Conservation (phyloP, 441 rosid species). For the Pelargonium australe region DNA sequence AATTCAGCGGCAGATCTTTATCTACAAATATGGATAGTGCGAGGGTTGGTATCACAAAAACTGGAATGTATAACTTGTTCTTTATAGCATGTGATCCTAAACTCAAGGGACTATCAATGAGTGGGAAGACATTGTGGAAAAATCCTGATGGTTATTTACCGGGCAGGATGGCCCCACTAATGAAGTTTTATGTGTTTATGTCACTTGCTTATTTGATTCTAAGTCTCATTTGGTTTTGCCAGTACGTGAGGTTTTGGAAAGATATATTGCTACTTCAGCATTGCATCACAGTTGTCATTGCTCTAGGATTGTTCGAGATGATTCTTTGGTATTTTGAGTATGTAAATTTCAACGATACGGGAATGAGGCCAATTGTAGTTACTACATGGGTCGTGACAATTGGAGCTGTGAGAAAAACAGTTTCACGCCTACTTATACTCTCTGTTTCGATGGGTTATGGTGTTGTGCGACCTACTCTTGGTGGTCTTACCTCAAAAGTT, state of each 20-base stretch:
- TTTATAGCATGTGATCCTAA: constrained; percentile 80
- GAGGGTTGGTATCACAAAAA: constrained; percentile 45
- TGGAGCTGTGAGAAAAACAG: constrained; percentile 73
- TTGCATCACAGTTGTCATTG: constrained; percentile 65
- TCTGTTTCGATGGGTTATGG: constrained; percentile 96
- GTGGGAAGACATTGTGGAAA: constrained; percentile 91
- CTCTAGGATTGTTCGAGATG: constrained; percentile 86
- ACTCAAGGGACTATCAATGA: constrained; percentile 64
- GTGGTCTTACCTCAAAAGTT: constrained; percentile 90
- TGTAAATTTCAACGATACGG: constrained; percentile 65
- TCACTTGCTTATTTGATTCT: constrained; percentile 63
- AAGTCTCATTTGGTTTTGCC: constrained; percentile 64
- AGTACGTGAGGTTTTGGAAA: constrained; percentile 69
- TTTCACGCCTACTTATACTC: constrained; percentile 69
- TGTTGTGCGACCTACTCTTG: constrained; percentile 90
- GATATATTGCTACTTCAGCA: constrained; percentile 89
- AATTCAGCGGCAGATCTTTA: constrained; percentile 44
- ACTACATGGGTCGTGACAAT: constrained; percentile 87
- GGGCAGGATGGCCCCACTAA: constrained; percentile 92
- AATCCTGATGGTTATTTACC: constrained; percentile 89
- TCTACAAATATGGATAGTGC: constrained; percentile 38
- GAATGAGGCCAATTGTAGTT: constrained; percentile 67
- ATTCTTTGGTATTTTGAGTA: constrained; percentile 80
- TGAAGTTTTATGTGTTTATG: constrained; percentile 72
- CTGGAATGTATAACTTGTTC: constrained; percentile 90